Conservation (phyloP, 306 rosid genomes). For the Lupinus albus region DNA sequence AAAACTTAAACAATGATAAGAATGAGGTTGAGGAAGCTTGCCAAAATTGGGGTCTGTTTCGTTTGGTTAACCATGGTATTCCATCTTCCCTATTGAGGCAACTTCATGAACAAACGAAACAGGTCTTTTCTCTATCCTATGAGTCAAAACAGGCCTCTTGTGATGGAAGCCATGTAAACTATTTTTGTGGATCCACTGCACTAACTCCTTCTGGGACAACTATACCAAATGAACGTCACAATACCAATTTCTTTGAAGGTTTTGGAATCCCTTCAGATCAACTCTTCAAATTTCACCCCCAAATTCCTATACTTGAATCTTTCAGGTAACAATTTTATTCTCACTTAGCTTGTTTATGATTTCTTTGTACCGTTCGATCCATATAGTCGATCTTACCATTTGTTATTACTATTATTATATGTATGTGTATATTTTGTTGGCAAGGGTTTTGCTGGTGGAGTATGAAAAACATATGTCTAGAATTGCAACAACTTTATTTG, state of each 20-base stretch:
- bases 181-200: slow-evolving; percentile 61
- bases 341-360: too few species aligned
- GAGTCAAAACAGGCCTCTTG: slow-evolving; percentile 53
- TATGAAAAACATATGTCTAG: slow-evolving; percentile 54
- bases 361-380: too few species aligned
- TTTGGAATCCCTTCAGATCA: slow-evolving; percentile 42
- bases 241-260: slow-evolving; percentile 55
- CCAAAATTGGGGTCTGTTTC: slow-evolving; percentile 61
- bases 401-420: too few species aligned
- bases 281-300: slow-evolving; percentile 40
- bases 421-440: too few species aligned
- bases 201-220: slow-evolving; percentile 49
- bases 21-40: slow-evolving; percentile 51
- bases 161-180: slow-evolving; percentile 31
- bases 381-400: too few species aligned
- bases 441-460: slow-evolving; percentile 49
- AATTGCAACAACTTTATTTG: slow-evolving; percentile 44
- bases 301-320: slow-evolving; percentile 37
- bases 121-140: slow-evolving; percentile 46
- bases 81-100: slow-evolving; percentile 49
- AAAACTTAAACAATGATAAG: slow-evolving; percentile 34
- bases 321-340: slow-evolving; percentile 41
- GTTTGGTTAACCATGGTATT: slow-evolving; percentile 69
- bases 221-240: slow-evolving; percentile 13
- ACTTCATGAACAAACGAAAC: slow-evolving; percentile 40